Conservation (phyloP, 2,329 filamentous ascomycete genomes). For the Keithomyces neogunnii region DNA sequence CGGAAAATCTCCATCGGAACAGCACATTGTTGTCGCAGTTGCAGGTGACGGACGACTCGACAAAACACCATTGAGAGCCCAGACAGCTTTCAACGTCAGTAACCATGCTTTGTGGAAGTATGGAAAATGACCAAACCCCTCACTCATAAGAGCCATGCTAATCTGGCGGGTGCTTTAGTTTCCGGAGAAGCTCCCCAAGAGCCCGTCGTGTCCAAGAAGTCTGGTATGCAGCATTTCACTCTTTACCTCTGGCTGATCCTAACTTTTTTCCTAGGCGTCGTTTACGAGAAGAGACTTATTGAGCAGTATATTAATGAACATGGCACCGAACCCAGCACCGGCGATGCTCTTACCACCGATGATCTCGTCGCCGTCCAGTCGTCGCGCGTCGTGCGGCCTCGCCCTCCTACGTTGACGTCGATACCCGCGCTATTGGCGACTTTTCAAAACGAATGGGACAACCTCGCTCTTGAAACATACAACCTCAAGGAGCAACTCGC, state of each 20-base stretch:
- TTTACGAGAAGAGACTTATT: slow-evolving; percentile 93
- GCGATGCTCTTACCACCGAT: slow-evolving; percentile 72
- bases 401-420: slow-evolving; percentile 88
- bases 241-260: background rate
- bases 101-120: slow-evolving; percentile 42
- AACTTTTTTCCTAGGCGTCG: slow-evolving; percentile 49
- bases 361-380: slow-evolving; percentile 86
- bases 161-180: slow-evolving; percentile 43
- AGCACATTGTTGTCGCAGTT: background rate
- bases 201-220: slow-evolving; percentile 91
- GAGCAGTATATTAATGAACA: slow-evolving; percentile 92
- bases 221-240: slow-evolving; percentile 49
- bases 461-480: slow-evolving; percentile 83
- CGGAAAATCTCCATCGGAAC: slow-evolving; percentile 16
- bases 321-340: slow-evolving; percentile 83
- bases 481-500: slow-evolving; percentile 82
- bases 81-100: slow-evolving; percentile 17
- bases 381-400: slow-evolving; percentile 73
- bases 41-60: background rate
- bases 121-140: slow-evolving; percentile 10
- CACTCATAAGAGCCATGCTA: background rate
- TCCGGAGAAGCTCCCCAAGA: slow-evolving; percentile 94
- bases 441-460: slow-evolving; percentile 98
- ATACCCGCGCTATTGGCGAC: slow-evolving; percentile 89
- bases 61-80: slow-evolving; percentile 12